Evolutionary conservation across 495 filamentous ascomycete species (phyloP).

Genomic region (Penicillium parvum): DNA sequence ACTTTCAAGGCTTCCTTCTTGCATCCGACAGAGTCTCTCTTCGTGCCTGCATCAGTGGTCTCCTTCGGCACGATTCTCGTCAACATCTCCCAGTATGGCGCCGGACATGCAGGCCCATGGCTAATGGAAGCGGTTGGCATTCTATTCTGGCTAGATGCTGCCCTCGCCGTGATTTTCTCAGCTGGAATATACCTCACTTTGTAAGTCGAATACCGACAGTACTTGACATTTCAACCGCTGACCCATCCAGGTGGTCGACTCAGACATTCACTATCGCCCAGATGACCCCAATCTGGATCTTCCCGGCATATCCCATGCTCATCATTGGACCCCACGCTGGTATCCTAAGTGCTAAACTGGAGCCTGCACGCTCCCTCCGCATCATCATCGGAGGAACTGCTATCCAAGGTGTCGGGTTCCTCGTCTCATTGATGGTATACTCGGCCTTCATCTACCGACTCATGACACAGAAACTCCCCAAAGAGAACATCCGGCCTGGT

Average conservation of each 20-base stretch:
- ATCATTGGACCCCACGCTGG: conserved; percentile 72
- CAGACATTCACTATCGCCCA: conserved; percentile 75
- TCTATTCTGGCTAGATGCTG: conserved; percentile 71
- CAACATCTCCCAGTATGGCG: conserved; percentile 75
- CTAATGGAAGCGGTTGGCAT: conserved; percentile 56
- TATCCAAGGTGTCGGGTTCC: conserved; percentile 78
- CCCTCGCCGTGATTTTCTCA: conserved; percentile 57
- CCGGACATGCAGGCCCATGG: conserved; percentile 63
- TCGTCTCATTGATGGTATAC: conserved; percentile 82
- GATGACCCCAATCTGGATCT: conserved; percentile 93
- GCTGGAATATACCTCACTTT: conserved; percentile 70
- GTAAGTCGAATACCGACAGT: conserved; percentile 27
- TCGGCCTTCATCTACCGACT: conserved; percentile 81
- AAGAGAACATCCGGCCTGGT: conserved; percentile 69
- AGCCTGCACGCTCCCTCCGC: conserved; percentile 47
- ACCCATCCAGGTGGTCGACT: conserved; percentile 56
- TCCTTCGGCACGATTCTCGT: conserved; percentile 72
- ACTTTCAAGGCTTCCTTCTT: conserved; percentile 68
- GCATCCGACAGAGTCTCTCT: conserved; percentile 77
- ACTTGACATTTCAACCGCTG: conserved; percentile 6
- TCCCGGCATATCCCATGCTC: conserved; percentile 82
- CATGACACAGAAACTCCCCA: conserved; percentile 87
- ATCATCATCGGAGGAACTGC: conserved; percentile 69
- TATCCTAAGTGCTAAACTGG: conserved; percentile 52
- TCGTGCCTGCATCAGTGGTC: conserved; percentile 69